These are phyloP conservation scores for Botrytis paeoniae DNA, from an alignment of 2,329 filamentous ascomycete species.

Conservation along the genomic window DNA sequence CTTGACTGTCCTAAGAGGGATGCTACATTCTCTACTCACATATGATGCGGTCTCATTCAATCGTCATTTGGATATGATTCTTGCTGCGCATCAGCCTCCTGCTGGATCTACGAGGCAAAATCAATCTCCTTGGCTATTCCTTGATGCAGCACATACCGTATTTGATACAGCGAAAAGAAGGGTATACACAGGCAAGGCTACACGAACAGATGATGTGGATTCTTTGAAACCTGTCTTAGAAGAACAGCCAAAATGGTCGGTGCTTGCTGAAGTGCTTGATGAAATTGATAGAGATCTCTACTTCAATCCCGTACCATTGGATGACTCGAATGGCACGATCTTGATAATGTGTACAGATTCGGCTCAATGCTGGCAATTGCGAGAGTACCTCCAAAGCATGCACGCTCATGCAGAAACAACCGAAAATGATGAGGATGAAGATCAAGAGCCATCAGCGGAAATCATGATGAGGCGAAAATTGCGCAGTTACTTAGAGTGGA, in stretches of 20 bases:
- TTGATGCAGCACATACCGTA: slow-evolving; percentile 91
- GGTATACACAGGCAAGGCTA: slow-evolving; percentile 71
- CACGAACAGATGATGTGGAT: slow-evolving; percentile 33
- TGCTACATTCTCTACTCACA: slow-evolving; percentile 77
- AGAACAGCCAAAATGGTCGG: slow-evolving; percentile 89
- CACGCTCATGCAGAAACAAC: slow-evolving; percentile 57
- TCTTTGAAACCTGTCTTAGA: slow-evolving; percentile 76
- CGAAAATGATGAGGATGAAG: slow-evolving; percentile 46
- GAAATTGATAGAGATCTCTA: slow-evolving; percentile 92
- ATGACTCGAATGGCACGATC: slow-evolving; percentile 87
- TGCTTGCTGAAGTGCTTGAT: slow-evolving; percentile 84
- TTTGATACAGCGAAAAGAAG: slow-evolving; percentile 86
- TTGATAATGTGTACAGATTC: slow-evolving; percentile 94
- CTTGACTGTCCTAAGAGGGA: slow-evolving; percentile 74
- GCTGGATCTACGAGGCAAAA: slow-evolving; percentile 84
- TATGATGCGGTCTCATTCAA: slow-evolving; percentile 91
- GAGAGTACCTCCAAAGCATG: slow-evolving; percentile 91
- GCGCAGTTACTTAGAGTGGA: slow-evolving; percentile 86
- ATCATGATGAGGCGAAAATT: slow-evolving; percentile 90
- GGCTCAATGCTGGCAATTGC: slow-evolving; percentile 79
- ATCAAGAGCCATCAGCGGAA: slow-evolving; percentile 66
- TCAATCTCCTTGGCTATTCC: slow-evolving; percentile 92
- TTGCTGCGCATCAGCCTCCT: slow-evolving; percentile 83
- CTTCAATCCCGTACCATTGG: slow-evolving; percentile 70
- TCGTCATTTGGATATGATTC: slow-evolving; percentile 89